Evolutionary conservation across 768 basidiomycete genomes (phyloP), one percentile per base, ranked within the genome.

Genomic region (Panellus pusillus): DNA sequence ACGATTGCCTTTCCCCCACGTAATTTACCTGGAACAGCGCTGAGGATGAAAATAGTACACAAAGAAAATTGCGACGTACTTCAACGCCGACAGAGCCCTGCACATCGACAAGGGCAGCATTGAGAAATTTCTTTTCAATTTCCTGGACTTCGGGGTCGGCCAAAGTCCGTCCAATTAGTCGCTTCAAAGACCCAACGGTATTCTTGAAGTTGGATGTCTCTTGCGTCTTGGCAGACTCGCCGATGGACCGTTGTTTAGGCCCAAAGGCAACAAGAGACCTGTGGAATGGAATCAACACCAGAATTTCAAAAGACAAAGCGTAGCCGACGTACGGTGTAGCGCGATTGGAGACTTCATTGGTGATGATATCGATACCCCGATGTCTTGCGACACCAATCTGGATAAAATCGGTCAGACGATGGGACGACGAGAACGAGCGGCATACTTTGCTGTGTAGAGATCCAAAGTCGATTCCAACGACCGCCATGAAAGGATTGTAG

Each of bases 141-240:
- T 87, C 77, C 66, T 84, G 79, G 53, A 95, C 79, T 69, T 98
- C 94, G 11, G 87, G 76, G 71, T 98, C 96, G 40, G 76, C 69
- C 60, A 89, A 62, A 27, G 87, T 83, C 46, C 95, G 82, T 9
- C 95, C 96, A 61, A 97, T 77, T 37, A 98, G 80, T 18, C 95
- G 83, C 72, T 98, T 98, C 65, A 98, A 77, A 0, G 84, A 87
- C 38, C 97, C 97, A 68, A 97, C 79, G 20, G 97, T 98, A 77
- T 98, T 99, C 73, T 85, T 90, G 81, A 94, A 98, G 75, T 98
- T 98, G 62, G 93, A 95, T 14, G 89, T 97, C 73, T 98, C 96
- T 63, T 95, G 92, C 0, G 91, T 98, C 79, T 98, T 99, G 63
- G 95, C 96, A 17, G 93, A 59, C 72, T 99, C 96, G 60, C 97